Evolutionary conservation across 2,329 filamentous ascomycete species (phyloP).

Genomic region (Penicillium griseofulvum): DNA sequence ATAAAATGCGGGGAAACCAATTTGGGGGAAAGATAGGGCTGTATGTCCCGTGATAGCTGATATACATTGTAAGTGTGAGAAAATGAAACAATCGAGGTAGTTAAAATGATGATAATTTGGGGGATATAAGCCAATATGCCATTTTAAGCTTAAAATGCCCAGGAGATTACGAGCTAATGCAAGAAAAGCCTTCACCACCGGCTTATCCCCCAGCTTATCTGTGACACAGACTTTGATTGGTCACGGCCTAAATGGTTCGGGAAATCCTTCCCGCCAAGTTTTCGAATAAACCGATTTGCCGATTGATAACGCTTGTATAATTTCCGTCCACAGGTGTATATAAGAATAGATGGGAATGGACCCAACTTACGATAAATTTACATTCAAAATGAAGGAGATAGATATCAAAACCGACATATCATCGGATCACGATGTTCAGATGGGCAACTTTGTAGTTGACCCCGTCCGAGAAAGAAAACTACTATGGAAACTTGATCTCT

Average conservation of each 20-base stretch:
- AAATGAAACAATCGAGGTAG: neutral
- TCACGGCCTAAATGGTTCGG: neutral
- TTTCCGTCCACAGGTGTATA: neutral
- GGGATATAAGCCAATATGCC: too few species aligned
- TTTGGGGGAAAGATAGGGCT: neutral
- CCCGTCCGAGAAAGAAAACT: conserved; percentile 40
- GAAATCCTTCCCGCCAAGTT: conserved; percentile 2
- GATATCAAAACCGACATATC: conserved; percentile 6
- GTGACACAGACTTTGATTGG: neutral
- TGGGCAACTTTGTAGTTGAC: conserved; percentile 31
- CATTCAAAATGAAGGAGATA: conserved; percentile 7
- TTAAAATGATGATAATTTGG: neutral
- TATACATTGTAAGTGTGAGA: neutral
- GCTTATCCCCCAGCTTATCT: neutral
- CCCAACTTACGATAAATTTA: neutral
- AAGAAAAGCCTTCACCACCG: neutral
- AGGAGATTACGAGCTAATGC: neutral
- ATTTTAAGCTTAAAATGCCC: neutral
- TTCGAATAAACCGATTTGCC: conserved; percentile 13
- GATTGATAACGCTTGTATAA: conserved; percentile 1
- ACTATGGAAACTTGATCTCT: conserved; percentile 44
- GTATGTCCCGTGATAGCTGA: neutral
- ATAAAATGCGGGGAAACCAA: conserved; percentile 12
- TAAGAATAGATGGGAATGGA: conserved; percentile 3
- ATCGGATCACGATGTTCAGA: conserved; percentile 12